These are phyloP conservation scores for Ogataea paraovalis DNA, from an alignment of 805 yeast species.

Conservation along the genomic window DNA sequence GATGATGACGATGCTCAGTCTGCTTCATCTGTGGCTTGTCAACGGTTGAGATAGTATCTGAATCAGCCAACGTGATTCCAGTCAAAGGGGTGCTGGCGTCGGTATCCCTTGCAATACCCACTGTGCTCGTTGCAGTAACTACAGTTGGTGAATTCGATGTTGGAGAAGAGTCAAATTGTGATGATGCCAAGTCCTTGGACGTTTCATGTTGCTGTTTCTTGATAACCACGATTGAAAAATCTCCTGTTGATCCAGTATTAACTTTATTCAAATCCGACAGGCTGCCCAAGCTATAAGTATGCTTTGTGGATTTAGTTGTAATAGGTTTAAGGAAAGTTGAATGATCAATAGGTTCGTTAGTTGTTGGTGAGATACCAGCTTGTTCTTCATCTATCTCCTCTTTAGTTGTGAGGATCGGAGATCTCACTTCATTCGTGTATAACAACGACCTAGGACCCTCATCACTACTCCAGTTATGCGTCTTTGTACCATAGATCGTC, in stretches of 20 bases:
- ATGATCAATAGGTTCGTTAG: background rate
- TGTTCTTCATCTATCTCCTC: background rate
- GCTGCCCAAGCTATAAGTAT: background rate
- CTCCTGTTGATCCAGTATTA: constrained; percentile 17
- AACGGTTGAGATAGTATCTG: background rate
- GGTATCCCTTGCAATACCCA: background rate
- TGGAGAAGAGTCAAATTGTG: background rate
- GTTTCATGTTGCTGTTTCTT: constrained; percentile 3
- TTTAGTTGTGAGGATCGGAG: background rate
- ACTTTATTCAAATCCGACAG: background rate
- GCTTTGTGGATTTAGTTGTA: background rate
- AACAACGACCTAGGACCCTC: constrained; percentile 19
- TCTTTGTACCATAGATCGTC: constrained; percentile 30
- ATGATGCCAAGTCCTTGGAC: background rate
- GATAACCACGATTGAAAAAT: constrained; percentile 23
- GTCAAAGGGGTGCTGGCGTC: background rate
- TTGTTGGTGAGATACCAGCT: background rate
- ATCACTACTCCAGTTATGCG: constrained; percentile 28
- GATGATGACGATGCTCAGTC: background rate
- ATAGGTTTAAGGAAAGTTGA: background rate
- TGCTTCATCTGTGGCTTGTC: background rate
- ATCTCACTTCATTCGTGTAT: constrained; percentile 2
- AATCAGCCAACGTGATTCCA: background rate
- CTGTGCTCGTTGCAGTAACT: background rate
- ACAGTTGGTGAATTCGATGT: background rate